phyloP scores from a whole-genome alignment of 345 rosid species.

The Lepidium africanum region DNA sequence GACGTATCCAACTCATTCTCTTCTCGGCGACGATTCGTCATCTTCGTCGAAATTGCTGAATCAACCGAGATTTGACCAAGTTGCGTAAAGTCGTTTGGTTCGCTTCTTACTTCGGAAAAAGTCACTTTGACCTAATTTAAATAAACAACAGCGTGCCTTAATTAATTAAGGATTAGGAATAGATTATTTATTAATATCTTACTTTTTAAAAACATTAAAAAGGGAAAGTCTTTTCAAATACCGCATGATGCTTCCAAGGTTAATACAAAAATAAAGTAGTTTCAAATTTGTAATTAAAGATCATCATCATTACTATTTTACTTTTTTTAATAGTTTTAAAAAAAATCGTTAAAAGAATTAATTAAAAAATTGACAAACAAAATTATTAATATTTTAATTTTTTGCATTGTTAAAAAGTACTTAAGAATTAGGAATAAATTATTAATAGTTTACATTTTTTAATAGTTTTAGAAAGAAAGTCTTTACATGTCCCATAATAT shows the following conservation, averaged over 20 bases:
- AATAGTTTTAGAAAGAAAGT: background rate
- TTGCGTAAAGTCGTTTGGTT: constrained; percentile 13
- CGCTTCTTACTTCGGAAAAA: constrained; percentile 22
- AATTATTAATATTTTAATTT: too few species aligned
- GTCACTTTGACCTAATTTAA: constrained; percentile 22
- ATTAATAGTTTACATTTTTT: background rate
- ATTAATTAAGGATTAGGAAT: constrained; percentile 8
- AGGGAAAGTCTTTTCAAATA: background rate
- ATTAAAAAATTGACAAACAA: too few species aligned
- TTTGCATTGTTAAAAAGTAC: background rate
- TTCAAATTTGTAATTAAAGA: too few species aligned
- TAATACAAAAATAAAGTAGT: too few species aligned
- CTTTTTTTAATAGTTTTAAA: too few species aligned
- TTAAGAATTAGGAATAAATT: constrained; percentile 1
- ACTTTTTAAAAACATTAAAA: background rate
- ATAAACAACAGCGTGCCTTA: constrained; percentile 19
- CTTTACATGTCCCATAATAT: background rate
- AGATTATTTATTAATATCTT: background rate
- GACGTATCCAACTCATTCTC: background rate
- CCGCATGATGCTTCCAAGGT: background rate
- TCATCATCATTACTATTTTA: too few species aligned
- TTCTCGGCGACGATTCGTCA: background rate
- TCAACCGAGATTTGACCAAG: constrained; percentile 14
- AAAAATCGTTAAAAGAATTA: too few species aligned
- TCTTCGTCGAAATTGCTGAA: constrained; percentile 2